Evolutionary conservation across 495 filamentous ascomycete species (phyloP).

Genomic region (Penicillium argentinense): DNA sequence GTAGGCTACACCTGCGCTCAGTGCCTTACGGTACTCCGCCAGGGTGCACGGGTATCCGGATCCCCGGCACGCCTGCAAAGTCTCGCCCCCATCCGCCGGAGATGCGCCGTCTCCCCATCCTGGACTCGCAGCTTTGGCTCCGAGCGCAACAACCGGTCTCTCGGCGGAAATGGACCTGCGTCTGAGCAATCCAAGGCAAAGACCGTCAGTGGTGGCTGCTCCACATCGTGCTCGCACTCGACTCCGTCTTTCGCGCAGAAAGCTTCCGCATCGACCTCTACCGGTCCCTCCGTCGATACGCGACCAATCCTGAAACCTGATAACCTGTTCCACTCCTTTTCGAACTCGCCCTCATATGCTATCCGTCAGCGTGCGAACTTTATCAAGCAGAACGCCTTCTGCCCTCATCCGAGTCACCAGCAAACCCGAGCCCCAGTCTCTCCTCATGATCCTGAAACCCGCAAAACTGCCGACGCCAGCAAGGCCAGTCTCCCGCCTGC

Average conservation of each 20-base stretch:
- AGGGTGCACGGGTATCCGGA: slow-evolving; percentile 21
- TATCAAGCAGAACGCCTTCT: slow-evolving; percentile 87
- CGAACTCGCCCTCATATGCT: slow-evolving; percentile 78
- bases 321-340: slow-evolving; percentile 91
- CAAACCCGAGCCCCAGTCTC: slow-evolving; percentile 60
- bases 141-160: slow-evolving; percentile 23
- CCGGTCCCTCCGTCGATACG: slow-evolving; percentile 22
- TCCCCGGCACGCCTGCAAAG: slow-evolving; percentile 21
- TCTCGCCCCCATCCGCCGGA: slow-evolving; percentile 24
- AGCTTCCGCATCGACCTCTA: slow-evolving; percentile 25
- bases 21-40: slow-evolving; percentile 40
- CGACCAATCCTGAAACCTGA: slow-evolving; percentile 64
- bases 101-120: slow-evolving; percentile 23
- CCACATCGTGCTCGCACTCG: no score
- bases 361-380: slow-evolving; percentile 84
- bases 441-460: slow-evolving; percentile 60
- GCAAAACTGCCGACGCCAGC: slow-evolving; percentile 41
- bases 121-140: slow-evolving; percentile 36
- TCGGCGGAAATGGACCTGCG: slow-evolving; percentile 14
- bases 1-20: slow-evolving; percentile 44
- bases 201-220: no score
- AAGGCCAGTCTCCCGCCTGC: slow-evolving; percentile 58
- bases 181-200: slow-evolving; percentile 18
- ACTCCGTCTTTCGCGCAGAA: slow-evolving; percentile 23
- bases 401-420: slow-evolving; percentile 82